Evolutionary conservation across 2,329 filamentous ascomycete species (phyloP).

Genomic region (Aspergillus jensenii): DNA sequence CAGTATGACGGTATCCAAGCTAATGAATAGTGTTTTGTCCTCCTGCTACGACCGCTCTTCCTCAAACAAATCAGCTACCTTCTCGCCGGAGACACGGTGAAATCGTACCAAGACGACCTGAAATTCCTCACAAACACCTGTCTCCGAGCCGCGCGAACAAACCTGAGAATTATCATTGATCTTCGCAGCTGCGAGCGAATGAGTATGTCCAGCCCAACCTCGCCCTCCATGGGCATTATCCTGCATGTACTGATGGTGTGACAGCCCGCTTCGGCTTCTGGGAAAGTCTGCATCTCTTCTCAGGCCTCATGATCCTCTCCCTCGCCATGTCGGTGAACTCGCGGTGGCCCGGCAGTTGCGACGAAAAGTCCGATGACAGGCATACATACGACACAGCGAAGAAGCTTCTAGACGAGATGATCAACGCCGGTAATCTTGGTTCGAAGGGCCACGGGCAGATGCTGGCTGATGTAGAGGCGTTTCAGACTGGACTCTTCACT

Average conservation of each 20-base stretch:
- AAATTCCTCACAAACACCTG: neutral
- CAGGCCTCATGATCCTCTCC: constrained; percentile 19
- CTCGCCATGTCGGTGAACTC: constrained; percentile 11
- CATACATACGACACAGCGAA: neutral
- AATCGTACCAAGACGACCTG: neutral
- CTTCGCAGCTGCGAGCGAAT: neutral
- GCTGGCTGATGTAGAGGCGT: constrained; percentile 4
- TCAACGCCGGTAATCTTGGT: neutral
- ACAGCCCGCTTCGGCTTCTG: constrained; percentile 25
- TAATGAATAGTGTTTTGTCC: constrained; percentile 8
- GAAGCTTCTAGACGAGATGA: constrained; percentile 1
- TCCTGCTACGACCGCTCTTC: constrained; percentile 12
- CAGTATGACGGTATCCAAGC: too few species aligned
- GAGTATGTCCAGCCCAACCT: neutral
- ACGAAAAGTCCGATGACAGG: neutral
- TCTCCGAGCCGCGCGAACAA: neutral
- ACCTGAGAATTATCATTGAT: neutral
- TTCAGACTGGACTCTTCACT: neutral
- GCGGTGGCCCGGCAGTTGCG: neutral
- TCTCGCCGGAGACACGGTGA: neutral
- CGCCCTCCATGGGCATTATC: neutral
- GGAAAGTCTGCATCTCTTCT: constrained; percentile 27
- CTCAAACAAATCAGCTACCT: constrained; percentile 8
- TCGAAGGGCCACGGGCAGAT: constrained; percentile 11
- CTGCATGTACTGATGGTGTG: neutral